Evolutionary conservation across 441 rosid genomes (phyloP), one percentile per base, ranked within the genome.

Genomic region (Heliophila coronopifolia): DNA sequence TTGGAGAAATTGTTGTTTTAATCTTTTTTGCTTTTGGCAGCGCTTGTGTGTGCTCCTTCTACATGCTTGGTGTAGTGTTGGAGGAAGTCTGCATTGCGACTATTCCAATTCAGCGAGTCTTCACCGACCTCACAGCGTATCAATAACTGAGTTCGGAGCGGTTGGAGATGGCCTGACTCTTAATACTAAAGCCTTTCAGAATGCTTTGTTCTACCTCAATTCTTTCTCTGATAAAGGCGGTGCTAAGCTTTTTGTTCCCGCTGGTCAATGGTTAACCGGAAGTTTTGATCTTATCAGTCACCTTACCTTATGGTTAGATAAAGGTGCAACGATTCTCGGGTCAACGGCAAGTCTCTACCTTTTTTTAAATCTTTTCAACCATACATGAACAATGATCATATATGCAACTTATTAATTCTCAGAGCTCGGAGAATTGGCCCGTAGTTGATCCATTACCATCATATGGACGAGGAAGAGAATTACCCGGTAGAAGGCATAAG

Each of bases 131-230:
- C 98, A 87, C 69, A 92, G 98, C 34, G 94, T 92, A 42, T 70
- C 89, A 0, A 83, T 92, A 51, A 85, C 96, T 17, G 98, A 92
- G 63, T 92, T 92, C 65, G 98, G 96, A 14, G 98, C 96, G 0
- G 79, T 92, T 48, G 98, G 98, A 59, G 98, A 92, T 72, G 96
- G 98, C 4, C 69, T 80, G 43, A 85, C 96, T 26, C 83, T 92
- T 54, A 92, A 92, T 66, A 92, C 98, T 0, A 92, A 85, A 72
- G 98, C 98, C 2, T 92, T 92, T 65, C 98, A 92, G 71, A 92
- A 92, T 69, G 98, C 96, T 43, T 78, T 92, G 73, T 87, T 92
- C 76, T 92, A 92, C 59, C 91, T 92, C 50, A 87, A 87, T 72
- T 85, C 98, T 6, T 92, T 92, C 60, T 53, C 94, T 27, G 96